Evolutionary conservation across 805 yeast species (phyloP).

Genomic region (Candida glaebosa): DNA sequence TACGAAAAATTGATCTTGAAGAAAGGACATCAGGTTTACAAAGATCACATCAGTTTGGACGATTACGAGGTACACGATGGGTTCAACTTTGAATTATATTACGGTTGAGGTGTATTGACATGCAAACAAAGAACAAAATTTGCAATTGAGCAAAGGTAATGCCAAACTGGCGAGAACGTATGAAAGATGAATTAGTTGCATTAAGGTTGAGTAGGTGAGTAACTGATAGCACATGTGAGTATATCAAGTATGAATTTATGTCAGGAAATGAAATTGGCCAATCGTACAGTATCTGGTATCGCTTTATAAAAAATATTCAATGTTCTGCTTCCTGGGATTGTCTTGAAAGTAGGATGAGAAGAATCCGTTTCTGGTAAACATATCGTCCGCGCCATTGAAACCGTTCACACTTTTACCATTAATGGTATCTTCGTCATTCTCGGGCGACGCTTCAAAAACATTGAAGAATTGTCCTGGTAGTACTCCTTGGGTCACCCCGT

Average conservation of each 20-base stretch:
- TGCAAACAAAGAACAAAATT: no score
- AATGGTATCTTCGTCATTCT: conserved; percentile 61
- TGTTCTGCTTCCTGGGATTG: conserved; percentile 33
- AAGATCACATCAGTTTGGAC: conserved; percentile 88
- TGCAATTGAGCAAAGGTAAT: background rate
- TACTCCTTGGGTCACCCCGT: conserved; percentile 19
- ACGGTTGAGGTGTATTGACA: conserved; percentile 35
- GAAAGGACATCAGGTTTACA: conserved; percentile 79
- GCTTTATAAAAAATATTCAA: conserved; percentile 50
- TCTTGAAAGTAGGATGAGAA: conserved; percentile 18
- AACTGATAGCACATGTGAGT: no score
- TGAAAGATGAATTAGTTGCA: background rate
- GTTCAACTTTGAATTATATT: conserved; percentile 80
- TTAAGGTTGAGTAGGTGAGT: no score
- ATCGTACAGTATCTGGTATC: no score
- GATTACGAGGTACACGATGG: conserved; percentile 95
- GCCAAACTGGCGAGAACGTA: background rate
- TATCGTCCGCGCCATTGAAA: conserved; percentile 13
- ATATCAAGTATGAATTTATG: no score
- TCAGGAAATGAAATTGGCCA: no score
- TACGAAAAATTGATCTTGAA: conserved; percentile 66
- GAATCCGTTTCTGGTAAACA: conserved; percentile 12
- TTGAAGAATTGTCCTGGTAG: conserved; percentile 69
- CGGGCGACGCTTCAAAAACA: conserved; percentile 97
- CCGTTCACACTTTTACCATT: conserved; percentile 42